Percentiles rank a stretch among this genome's conserved stretches.
These are phyloP conservation scores for Seiridium unicorne DNA, from an alignment of 2,329 filamentous ascomycete genomes.

Conservation along the genomic window DNA sequence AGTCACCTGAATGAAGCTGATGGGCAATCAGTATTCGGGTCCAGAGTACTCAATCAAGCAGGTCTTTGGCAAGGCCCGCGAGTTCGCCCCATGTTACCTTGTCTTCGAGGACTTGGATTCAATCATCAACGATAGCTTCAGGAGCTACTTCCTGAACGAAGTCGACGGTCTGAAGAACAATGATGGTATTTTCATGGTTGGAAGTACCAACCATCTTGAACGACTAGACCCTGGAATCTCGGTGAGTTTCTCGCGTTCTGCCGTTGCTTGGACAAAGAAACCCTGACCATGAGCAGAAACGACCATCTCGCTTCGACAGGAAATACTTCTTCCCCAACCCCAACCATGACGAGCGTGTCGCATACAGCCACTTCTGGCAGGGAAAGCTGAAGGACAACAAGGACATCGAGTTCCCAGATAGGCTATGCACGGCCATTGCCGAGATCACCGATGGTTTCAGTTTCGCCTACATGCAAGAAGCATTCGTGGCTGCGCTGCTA, in stretches of 20 bases:
- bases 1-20: background rate
- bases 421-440: constrained; percentile 57
- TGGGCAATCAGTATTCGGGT: constrained; percentile 43
- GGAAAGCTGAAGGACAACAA: constrained; percentile 53
- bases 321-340: constrained; percentile 66
- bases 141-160: constrained; percentile 72
- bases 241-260: constrained; percentile 24
- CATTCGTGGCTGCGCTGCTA: constrained; percentile 62
- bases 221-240: constrained; percentile 64
- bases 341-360: constrained; percentile 47
- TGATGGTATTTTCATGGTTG: constrained; percentile 69
- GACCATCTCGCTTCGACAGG: constrained; percentile 64
- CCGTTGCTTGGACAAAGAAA: too few relatives aligned
- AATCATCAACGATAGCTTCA: constrained; percentile 57
- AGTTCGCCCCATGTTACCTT: constrained; percentile 65
- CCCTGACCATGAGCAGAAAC: constrained; percentile 40
- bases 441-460: constrained; percentile 63
- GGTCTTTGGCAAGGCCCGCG: constrained; percentile 59
- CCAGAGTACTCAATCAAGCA: constrained; percentile 53
- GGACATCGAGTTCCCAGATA: constrained; percentile 58
- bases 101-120: constrained; percentile 73
- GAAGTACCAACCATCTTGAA: constrained; percentile 65
- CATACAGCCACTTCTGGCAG: constrained; percentile 65
- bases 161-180: constrained; percentile 69
- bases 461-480: constrained; percentile 70